Evolutionary conservation across 345 rosid species (phyloP).

Genomic region (Raphanus sativus): DNA sequence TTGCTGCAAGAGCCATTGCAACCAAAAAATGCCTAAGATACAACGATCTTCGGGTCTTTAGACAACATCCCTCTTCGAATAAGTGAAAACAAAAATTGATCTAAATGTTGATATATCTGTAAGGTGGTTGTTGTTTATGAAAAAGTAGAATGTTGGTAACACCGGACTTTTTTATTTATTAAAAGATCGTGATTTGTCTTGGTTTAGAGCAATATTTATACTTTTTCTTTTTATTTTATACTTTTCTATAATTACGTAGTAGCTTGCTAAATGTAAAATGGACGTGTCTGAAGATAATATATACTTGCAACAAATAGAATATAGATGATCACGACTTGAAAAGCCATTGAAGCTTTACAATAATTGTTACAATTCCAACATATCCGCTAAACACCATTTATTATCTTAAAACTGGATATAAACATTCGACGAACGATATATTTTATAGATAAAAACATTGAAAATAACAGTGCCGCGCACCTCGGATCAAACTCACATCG

Average conservation of each 20-base stretch:
- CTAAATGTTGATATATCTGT: no score
- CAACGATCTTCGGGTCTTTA: no score
- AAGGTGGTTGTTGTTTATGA: no score
- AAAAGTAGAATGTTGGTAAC: not conserved
- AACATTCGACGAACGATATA: not conserved
- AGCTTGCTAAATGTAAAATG: not conserved
- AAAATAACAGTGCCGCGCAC: not conserved
- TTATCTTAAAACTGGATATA: not conserved
- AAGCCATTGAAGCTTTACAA: not conserved
- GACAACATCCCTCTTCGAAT: no score
- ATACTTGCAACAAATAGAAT: not conserved
- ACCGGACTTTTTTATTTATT: not conserved
- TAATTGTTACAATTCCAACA: not conserved
- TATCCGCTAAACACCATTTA: not conserved
- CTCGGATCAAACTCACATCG: not conserved
- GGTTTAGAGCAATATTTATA: not conserved
- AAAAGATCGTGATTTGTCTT: not conserved
- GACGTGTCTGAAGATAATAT: not conserved
- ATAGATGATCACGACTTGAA: not conserved
- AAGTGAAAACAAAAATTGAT: no score
- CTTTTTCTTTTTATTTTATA: no score
- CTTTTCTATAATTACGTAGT: not conserved
- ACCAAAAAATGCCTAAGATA: no score
- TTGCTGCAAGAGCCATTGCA: no score
- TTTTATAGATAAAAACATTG: not conserved